Conservation (phyloP, 257 asterid genomes). For the Solanum stenotomum region DNA sequence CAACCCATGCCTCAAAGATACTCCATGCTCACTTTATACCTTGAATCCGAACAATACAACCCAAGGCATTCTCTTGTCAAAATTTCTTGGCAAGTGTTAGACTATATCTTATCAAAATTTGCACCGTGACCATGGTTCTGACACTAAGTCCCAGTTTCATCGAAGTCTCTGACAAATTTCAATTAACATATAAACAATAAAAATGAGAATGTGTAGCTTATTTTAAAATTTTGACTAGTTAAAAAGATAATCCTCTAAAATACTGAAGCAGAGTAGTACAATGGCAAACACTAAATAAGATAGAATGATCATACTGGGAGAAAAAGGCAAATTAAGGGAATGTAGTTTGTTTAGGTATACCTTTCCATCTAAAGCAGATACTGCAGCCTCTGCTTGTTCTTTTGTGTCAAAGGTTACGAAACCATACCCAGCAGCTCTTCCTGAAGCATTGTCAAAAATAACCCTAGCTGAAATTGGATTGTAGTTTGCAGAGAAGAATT, state of each 20-base stretch:
- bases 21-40: not conserved
- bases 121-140: not conserved
- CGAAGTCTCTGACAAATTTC: not conserved
- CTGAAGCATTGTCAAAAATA: conserved; percentile 58
- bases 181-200: not conserved
- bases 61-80: not conserved
- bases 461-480: conserved; percentile 67
- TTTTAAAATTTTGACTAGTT: too few relatives aligned
- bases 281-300: too few relatives aligned
- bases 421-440: conserved; percentile 82
- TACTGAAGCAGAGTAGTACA: too few relatives aligned
- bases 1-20: not conserved
- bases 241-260: too few relatives aligned
- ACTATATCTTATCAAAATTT: not conserved
- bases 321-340: too few relatives aligned
- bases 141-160: not conserved
- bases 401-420: conserved; percentile 69
- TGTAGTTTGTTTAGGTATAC: conserved; percentile 16
- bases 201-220: not conserved
- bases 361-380: conserved; percentile 60
- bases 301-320: too few relatives aligned
- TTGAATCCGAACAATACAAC: not conserved
- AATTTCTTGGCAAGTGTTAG: not conserved
- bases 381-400: conserved; percentile 83
- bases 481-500: conserved; percentile 46